Percentiles rank a stretch among this genome's conserved stretches.
These are phyloP conservation scores for Eutypella sp. DNA, from an alignment of 2,329 filamentous ascomycete genomes.

Conservation along the genomic window DNA sequence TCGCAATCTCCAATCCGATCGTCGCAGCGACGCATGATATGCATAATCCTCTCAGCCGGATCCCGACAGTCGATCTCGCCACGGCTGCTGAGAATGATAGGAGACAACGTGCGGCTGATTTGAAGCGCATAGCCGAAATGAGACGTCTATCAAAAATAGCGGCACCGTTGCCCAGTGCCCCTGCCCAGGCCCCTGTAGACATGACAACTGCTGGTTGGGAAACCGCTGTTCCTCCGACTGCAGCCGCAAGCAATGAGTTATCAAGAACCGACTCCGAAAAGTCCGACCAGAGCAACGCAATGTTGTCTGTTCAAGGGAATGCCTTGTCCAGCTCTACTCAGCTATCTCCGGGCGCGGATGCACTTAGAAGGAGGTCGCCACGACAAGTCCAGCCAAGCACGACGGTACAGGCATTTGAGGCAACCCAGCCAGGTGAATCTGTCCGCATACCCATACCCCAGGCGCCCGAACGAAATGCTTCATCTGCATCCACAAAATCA, in stretches of 20 bases:
- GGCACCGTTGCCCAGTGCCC: constrained; percentile 30
- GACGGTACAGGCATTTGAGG: constrained; percentile 18
- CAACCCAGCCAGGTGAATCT: constrained; percentile 23
- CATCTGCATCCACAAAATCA: constrained; percentile 13
- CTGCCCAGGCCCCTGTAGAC: constrained; percentile 28
- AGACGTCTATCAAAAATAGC: constrained; percentile 30
- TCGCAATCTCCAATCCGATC: constrained; percentile 47
- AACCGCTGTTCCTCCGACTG: constrained; percentile 30
- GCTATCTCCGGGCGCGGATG: constrained; percentile 46
- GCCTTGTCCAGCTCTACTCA: constrained; percentile 43
- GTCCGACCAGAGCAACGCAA: constrained; percentile 15
- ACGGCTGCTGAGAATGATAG: constrained; percentile 44
- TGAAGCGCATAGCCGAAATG: constrained; percentile 25
- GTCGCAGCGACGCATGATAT: constrained; percentile 23
- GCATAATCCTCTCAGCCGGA: constrained; percentile 21
- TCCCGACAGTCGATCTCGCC: constrained; percentile 42
- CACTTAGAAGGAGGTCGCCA: constrained; percentile 48
- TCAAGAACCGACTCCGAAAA: constrained; percentile 20
- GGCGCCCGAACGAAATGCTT: constrained; percentile 26
- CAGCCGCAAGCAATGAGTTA: constrained; percentile 10
- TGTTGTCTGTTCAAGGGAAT: constrained; percentile 27
- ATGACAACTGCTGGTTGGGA: constrained; percentile 32
- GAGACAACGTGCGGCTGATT: constrained; percentile 33
- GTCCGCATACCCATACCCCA: constrained; percentile 30
- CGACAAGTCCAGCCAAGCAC: constrained; percentile 25